phyloP scores from a whole-genome alignment of 139 green algal species.

The Yamagishiella unicocca region DNA sequence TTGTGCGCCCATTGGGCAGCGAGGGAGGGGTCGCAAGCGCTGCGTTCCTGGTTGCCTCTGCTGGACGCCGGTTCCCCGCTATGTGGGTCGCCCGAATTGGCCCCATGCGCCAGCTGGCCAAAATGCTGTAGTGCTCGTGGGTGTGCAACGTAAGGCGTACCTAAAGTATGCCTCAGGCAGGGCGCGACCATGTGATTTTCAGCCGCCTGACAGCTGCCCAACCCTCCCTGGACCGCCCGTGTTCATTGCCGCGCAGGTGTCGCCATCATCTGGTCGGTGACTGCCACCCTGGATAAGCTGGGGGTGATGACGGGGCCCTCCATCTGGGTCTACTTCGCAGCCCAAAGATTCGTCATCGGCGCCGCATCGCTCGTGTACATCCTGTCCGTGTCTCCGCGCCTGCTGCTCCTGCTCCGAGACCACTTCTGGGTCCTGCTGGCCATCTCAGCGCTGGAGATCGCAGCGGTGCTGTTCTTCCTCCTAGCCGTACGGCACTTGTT shows the following conservation, averaged over 20 bases:
- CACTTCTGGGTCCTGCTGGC: conserved; percentile 48
- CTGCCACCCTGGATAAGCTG: conserved; percentile 72
- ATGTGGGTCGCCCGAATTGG: too few relatives aligned
- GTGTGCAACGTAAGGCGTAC: too few relatives aligned
- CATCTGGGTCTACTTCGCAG: conserved; percentile 59
- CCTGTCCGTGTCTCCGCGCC: background rate
- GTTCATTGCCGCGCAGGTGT: background rate
- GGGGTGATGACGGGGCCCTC: conserved; percentile 48
- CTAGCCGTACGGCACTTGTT: conserved; percentile 67
- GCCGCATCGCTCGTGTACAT: conserved; percentile 29
- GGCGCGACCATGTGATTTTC: too few relatives aligned
- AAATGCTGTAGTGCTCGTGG: too few relatives aligned
- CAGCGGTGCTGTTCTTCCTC: conserved; percentile 65
- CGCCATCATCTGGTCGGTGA: conserved; percentile 62
- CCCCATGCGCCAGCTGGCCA: too few relatives aligned
- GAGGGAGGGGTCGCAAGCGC: too few relatives aligned
- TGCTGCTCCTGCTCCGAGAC: conserved; percentile 28
- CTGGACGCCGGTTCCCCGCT: too few relatives aligned
- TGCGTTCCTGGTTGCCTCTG: too few relatives aligned
- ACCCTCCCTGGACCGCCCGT: too few relatives aligned
- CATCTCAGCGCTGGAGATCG: conserved; percentile 63
- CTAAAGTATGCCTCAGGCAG: too few relatives aligned
- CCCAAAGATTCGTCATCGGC: conserved; percentile 34
- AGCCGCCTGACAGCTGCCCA: too few relatives aligned
- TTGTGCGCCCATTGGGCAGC: too few relatives aligned